These are phyloP conservation scores for Penicillium turbatum DNA, from an alignment of 495 filamentous ascomycete species.

Conservation along the genomic window DNA sequence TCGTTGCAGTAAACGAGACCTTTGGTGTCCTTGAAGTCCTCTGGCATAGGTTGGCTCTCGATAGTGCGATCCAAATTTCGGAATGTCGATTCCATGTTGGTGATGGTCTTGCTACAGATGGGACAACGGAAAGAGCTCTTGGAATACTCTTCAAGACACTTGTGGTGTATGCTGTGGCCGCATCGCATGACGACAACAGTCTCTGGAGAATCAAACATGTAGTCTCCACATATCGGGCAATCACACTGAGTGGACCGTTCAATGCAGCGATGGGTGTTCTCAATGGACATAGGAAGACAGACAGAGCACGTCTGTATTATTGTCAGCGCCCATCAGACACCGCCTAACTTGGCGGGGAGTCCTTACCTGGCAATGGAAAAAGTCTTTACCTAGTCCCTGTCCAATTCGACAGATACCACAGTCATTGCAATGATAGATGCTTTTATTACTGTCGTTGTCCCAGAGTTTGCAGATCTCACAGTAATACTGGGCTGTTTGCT, in stretches of 20 bases:
- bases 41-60: conserved; percentile 84
- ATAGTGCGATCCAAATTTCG: conserved; percentile 83
- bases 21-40: conserved; percentile 71
- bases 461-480: conserved; percentile 94
- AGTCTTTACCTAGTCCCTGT: conserved; percentile 90
- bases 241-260: conserved; percentile 92
- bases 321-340: conserved; percentile 9
- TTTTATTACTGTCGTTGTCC: conserved; percentile 87
- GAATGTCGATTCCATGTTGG: conserved; percentile 97
- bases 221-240: conserved; percentile 97
- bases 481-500: conserved; percentile 83
- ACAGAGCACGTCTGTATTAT: conserved; percentile 71
- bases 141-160: conserved; percentile 81
- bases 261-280: conserved; percentile 84
- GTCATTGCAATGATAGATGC: conserved; percentile 94
- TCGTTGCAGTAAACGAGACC: conserved; percentile 91
- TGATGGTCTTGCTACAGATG: conserved; percentile 85
- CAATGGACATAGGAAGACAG: conserved; percentile 80
- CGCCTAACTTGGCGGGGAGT: not conserved
- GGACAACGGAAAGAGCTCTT: conserved; percentile 89
- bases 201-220: conserved; percentile 91
- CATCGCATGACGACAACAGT: conserved; percentile 92
- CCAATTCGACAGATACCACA: conserved; percentile 95
- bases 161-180: conserved; percentile 90
- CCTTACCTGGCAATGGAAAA: conserved; percentile 91